These are phyloP conservation scores for Oenanthe sinensis DNA, from an alignment of 129 eudicot genomes.

Conservation along the genomic window DNA sequence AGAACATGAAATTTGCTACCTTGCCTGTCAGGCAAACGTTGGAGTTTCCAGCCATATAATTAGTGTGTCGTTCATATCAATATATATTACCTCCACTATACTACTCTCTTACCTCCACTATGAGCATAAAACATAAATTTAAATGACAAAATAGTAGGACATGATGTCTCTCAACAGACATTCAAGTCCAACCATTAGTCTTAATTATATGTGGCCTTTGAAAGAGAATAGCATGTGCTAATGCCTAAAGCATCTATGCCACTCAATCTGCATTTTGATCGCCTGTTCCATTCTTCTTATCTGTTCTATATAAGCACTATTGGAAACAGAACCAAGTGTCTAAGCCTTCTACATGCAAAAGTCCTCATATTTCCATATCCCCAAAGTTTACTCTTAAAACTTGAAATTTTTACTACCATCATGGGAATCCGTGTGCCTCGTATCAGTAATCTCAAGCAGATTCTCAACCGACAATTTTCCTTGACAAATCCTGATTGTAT, in stretches of 20 bases:
- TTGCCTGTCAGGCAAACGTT: background rate
- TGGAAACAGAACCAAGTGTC: background rate
- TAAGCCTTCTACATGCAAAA: background rate
- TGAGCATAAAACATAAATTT: background rate
- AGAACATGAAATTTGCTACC: background rate
- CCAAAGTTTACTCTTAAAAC: background rate
- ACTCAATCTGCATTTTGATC: background rate
- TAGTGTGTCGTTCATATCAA: background rate
- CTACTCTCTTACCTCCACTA: background rate
- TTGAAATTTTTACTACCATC: background rate
- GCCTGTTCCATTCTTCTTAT: background rate
- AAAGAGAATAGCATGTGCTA: background rate
- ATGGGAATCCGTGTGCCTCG: conserved; percentile 4
- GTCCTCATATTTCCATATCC: background rate
- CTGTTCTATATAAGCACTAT: background rate
- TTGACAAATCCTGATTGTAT: background rate
- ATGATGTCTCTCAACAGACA: background rate
- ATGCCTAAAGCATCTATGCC: background rate
- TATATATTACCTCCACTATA: background rate
- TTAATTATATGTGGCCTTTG: background rate
- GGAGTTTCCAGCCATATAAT: background rate
- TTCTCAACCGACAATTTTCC: background rate
- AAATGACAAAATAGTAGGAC: background rate
- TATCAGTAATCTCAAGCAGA: background rate
- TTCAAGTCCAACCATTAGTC: background rate